Base-by-base conservation (phyloP, 805 yeast genomes). In the Ogataea methanolica region DNA sequence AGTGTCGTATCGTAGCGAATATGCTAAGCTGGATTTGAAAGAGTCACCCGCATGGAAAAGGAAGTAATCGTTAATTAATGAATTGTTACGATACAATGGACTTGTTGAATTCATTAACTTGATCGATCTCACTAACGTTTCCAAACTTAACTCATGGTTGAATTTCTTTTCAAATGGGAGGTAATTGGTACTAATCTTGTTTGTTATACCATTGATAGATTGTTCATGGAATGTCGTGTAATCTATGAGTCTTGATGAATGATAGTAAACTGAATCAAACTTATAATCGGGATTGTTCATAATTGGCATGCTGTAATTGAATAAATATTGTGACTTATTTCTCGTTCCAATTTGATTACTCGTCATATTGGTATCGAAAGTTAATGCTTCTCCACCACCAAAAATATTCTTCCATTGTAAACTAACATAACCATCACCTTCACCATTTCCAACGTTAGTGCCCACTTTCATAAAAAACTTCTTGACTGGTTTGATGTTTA, bases 401-500 rank as follows among this genome's bases (percentile, higher is more conserved):
- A 78, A 76, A 17, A 79, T 59, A 56, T 79, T 79, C 45, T 71
- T 71, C 61, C 76, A 70, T 63, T 82, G 90, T 47, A 91, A 79
- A 33, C 88, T 83, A 41, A 89, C 74, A 60, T 91, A 90, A 1
- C 97, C 98, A 61, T 88, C 94, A 31, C 97, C 99, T 70, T 94
- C 98, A 33, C 96, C 96, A 61, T 94, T 92, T 2, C 98, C 98
- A 7, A 94, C 79, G 65, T 90, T 91, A 2, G 98, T 94, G 4
- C 99, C 99, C 1, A 97, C 88, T 57, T 86, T 87, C 45, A 96
- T 91, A 50, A 78, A 75, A 57, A 90, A 85, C 54, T 78, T 76
- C 56, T 88, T 88, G 4, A 77, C 77, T 0, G 92, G 91, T 5
- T 73, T 47, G 6, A 68, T 26, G n/a, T 59, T 55, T 39, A 68